phyloP scores from a whole-genome alignment of 78 protist species.

The Dictyostelium firmibasis region DNA sequence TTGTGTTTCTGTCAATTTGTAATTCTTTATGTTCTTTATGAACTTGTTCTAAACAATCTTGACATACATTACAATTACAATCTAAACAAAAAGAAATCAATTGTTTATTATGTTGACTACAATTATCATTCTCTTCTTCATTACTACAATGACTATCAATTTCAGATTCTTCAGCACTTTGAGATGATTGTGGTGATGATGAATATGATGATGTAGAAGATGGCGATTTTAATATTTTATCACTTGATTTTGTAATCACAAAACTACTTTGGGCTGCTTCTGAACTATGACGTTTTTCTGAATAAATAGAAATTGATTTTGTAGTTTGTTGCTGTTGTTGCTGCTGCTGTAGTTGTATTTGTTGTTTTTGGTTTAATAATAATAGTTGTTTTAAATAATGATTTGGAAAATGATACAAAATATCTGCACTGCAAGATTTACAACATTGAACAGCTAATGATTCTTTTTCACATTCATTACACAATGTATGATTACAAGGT shows the following conservation, averaged over 20 bases:
- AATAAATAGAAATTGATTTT: background rate
- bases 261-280: background rate
- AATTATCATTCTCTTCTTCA: background rate
- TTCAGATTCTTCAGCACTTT: background rate
- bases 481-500: background rate
- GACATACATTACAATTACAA: background rate
- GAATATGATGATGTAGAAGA: background rate
- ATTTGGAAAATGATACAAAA: background rate
- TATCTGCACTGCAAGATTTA: background rate
- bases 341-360: background rate
- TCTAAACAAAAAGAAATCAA: background rate
- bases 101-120: background rate
- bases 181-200: background rate
- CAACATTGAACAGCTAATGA: background rate
- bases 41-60: background rate
- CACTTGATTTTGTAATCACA: background rate
- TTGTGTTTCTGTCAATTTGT: conserved; percentile 1
- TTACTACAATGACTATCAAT: background rate
- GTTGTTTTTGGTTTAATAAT: background rate
- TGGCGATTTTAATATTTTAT: background rate
- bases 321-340: background rate
- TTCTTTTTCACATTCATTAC: conserved; percentile 5
- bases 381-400: background rate
- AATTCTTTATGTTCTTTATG: conserved; percentile 1
- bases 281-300: background rate